Evolutionary conservation across 1,284 basidiomycete genomes (phyloP), one percentile per base, ranked within the genome.

Genomic region (Cryptococcus sp.): DNA sequence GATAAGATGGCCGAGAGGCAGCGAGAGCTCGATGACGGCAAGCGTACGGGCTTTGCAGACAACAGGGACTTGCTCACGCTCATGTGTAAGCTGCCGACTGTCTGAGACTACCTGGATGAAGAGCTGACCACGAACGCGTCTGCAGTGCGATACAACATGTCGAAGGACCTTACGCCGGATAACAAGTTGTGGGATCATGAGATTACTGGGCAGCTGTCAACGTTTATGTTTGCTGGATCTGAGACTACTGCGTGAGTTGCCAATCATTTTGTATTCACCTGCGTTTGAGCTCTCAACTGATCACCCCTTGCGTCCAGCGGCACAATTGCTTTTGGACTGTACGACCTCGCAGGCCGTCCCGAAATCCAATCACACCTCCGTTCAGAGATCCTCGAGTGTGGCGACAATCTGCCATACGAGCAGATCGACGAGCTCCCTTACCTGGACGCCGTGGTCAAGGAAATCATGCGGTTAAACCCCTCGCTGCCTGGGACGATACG

Each of bases 141-240:
- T 53, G 23, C 39, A 68, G 67, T 68, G 13, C 61, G 60, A 35
- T 57, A 58, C 18, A 65, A 66, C 23, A 62, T 62, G 53, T 36
- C 59, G 18, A 54, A 53, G 21, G 57, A 56, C 9, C 40, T 60
- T 18, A 43, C 53, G 18, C 53, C 56, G 3, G 59, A 58, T 35
- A 59, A 63, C 52, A 63, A 56, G 44, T 51, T 68, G 57, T 44
- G 57, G 38, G 63, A 66, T 38, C 49, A 60, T 18, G 67, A 68
- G 46, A 63, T 68, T 37, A 59, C 63, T 4, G 67, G 67, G 35
- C 65, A 66, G 35, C 51, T 68, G 16, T 61, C 67, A 21, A 68
- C 67, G 0, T 68, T 68, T 50, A 60, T 66, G 60, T 66, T 68
- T 49, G 66, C 66, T 9, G 66, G 67, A 13, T 63, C 63, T 13